Evolutionary conservation across 31 red algal species (phyloP), one percentile per base, ranked within the genome.

Genomic region (Pterothamnion heteromorphum): DNA sequence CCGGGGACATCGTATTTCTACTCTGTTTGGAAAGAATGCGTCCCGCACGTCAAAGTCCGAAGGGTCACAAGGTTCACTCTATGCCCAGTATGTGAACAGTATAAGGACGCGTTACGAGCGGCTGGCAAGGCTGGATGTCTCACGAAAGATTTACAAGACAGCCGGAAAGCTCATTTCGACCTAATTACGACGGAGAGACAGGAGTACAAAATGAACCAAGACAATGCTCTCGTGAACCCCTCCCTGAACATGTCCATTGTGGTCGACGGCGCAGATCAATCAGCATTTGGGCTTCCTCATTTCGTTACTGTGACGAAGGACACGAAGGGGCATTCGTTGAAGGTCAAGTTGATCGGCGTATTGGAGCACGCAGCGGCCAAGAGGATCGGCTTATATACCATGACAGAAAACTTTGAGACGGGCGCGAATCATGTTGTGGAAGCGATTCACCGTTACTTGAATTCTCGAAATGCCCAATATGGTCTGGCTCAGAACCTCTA

Each of bases 401-500:
- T 64, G 51, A 64, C 51, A 64, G 51, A 64, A 64, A 64, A 64
- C 51, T 64, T 64, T 64, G 51, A 64, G n/a, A n/a, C n/a, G n/a
- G n/a, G n/a, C n/a, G n/a, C n/a, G n/a, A n/a, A n/a, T n/a, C n/a
- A n/a, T n/a, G 51, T 64, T n/a, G 51, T 64, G 51, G 51, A 64
- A 64, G 9, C 51, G 51, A 64, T 64, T 18, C 51, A 64, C 51
- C 51, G 51, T 9, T 64, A 64, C 51, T n/a, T 64, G 14, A 64
- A 64, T n/a, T 64, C 51, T 64, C n/a, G n/a, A 64, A 64, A 64
- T 64, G n/a, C n/a, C n/a, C n/a, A n/a, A n/a, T n/a, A n/a, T n/a
- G n/a, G n/a, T n/a, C n/a, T n/a, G n/a, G n/a, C n/a, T n/a, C n/a
- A n/a, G n/a, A n/a, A n/a, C n/a, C n/a, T n/a, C n/a, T n/a, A n/a